phyloP scores from a whole-genome alignment of 495 filamentous ascomycete genomes.

The Chaetomidium leptoderma region DNA sequence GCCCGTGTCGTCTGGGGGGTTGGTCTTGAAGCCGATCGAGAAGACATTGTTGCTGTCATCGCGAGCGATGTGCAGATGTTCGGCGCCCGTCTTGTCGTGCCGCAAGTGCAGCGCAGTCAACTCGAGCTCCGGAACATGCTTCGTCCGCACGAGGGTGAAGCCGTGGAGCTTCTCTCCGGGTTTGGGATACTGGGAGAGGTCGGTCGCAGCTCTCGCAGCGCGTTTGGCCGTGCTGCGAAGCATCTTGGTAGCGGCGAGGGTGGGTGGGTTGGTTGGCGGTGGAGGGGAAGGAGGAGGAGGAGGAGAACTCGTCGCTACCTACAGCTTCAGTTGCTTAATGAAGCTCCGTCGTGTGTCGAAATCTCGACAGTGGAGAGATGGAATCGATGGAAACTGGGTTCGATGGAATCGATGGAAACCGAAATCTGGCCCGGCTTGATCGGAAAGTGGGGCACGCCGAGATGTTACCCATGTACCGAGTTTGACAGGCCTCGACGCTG shows the following conservation, averaged over 20 bases:
- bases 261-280: too few relatives aligned
- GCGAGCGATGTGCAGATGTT: slow-evolving; percentile 89
- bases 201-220: slow-evolving; percentile 61
- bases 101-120: slow-evolving; percentile 82
- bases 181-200: slow-evolving; percentile 65
- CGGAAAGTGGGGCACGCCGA: neutral
- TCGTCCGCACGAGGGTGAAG: slow-evolving; percentile 81
- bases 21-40: slow-evolving; percentile 97
- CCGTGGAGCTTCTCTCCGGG: slow-evolving; percentile 84
- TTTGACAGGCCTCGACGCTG: too few relatives aligned
- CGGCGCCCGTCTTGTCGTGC: slow-evolving; percentile 90
- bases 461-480: neutral
- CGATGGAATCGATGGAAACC: neutral
- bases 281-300: neutral
- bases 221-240: slow-evolving; percentile 46
- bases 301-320: neutral
- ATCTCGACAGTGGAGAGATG: neutral
- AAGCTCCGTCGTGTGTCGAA: slow-evolving; percentile 5
- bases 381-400: neutral
- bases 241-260: slow-evolving; percentile 33
- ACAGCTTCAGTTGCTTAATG: neutral
- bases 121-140: slow-evolving; percentile 91
- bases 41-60: slow-evolving; percentile 99
- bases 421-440: slow-evolving; percentile 1
- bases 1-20: slow-evolving; percentile 92